Percentiles rank a stretch among this genome's conserved stretches.
Evolutionary conservation across 2,329 filamentous ascomycete genomes (phyloP).

Genomic region (Xylariomycetidae sp.): DNA sequence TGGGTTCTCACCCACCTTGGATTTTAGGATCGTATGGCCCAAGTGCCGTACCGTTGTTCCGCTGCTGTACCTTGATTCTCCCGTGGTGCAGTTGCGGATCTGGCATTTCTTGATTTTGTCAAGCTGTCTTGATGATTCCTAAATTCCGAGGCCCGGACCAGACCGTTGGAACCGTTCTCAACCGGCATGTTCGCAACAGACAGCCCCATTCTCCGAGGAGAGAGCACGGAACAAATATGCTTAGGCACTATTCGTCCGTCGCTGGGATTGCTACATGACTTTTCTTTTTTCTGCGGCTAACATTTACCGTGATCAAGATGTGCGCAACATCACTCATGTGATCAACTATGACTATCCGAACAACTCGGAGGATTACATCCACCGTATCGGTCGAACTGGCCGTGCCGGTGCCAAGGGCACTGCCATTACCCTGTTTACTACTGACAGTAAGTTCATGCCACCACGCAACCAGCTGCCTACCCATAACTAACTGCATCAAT

Average conservation of each 20-base stretch:
- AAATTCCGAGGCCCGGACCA: conserved; percentile 52
- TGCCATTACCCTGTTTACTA: conserved; percentile 97
- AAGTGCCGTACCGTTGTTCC: conserved; percentile 71
- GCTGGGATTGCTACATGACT: conserved; percentile 59
- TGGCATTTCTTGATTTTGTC: conserved; percentile 74
- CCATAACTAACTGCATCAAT: conserved; percentile 30
- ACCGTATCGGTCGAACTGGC: conserved; percentile 93
- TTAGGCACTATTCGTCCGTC: conserved; percentile 43
- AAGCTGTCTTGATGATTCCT: conserved; percentile 62
- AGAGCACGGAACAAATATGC: conserved; percentile 46
- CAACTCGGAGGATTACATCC: conserved; percentile 98
- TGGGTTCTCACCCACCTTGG: conserved; percentile 72
- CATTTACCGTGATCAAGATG: conserved; percentile 74
- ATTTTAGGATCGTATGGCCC: conserved; percentile 79
- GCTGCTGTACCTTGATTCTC: conserved; percentile 61
- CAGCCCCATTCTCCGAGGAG: conserved; percentile 56
- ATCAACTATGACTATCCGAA: conserved; percentile 99
- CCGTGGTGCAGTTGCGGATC: conserved; percentile 71
- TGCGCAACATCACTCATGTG: conserved; percentile 99
- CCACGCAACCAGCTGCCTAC: background rate
- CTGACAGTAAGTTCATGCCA: conserved; percentile 78
- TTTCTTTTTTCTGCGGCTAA: conserved; percentile 69
- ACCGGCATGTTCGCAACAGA: conserved; percentile 57
- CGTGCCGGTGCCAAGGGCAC: conserved; percentile 92
- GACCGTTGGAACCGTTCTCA: conserved; percentile 41